Base-by-base conservation (phyloP, 108 stramenopile species). In the Nitzschia sp. region DNA sequence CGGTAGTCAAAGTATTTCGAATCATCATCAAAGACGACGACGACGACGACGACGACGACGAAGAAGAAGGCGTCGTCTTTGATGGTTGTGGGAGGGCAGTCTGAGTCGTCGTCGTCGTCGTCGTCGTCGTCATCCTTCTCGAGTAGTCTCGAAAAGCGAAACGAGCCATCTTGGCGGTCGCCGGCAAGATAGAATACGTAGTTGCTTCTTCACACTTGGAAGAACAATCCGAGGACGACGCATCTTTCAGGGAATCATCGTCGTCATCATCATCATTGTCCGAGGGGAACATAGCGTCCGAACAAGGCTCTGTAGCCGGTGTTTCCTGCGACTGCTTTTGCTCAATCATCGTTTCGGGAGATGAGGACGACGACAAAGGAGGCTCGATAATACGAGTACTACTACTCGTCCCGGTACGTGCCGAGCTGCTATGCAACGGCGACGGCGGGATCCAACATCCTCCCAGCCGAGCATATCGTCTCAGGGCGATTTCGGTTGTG, bases 141-240 rank as follows among this genome's bases (percentile, higher is more conserved):
- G n/a, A n/a, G n/a, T n/a, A n/a, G n/a, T 13, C 38, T 9, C 38
- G 57, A 34, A 34, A n/a, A 21, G 60, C 60, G 23, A 61, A 45
- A 9, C 60, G 60, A 8, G 60, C 60, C 60, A 61, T 61, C 26
- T 61, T 61, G 60, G 60, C 36, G 13, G 60, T 61, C 23, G 60
- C 60, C 26, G 60, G 60, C 26, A 61, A 25, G 23, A 61, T 17
- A n/a, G 60, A 61, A 25, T 45, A 41, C 22, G 13, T 61, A 1
- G 60, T 45, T 26, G 8, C 6, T 44, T 30, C 32, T n/a, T 58
- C 57, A 52, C 23, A 19, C 6, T 58, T 31, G 3, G n/a, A n/a
- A n/a, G n/a, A n/a, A n/a, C n/a, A n/a, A n/a, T 58, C 57, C 28
- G n/a, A 19, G 30, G 57, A 30, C 29, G 57, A 58, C 1, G 27